Evolutionary conservation across 345 rosid species (phyloP).

Genomic region (Aurinia saxatilis): DNA sequence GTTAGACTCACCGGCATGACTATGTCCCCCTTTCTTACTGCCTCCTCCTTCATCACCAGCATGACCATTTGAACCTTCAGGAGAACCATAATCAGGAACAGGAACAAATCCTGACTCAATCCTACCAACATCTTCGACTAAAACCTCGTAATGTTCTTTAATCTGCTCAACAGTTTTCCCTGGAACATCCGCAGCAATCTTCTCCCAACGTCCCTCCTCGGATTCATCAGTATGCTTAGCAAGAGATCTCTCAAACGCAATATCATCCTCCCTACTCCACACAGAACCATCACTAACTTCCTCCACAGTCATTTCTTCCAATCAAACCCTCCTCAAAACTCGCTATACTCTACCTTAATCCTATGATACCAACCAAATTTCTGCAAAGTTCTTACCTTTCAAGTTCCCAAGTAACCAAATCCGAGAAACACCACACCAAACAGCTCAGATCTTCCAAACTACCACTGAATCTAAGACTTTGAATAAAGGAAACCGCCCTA

Average conservation of each 20-base stretch:
- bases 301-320: conserved; percentile 50
- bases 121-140: conserved; percentile 64
- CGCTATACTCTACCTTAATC: conserved; percentile 6
- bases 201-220: conserved; percentile 46
- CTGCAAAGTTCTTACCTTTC: conserved; percentile 12
- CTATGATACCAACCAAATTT: conserved; percentile 26
- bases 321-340: conserved; percentile 8
- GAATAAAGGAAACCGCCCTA: neutral
- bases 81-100: conserved; percentile 62
- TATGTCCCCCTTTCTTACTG: conserved; percentile 58
- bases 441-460: conserved; percentile 18
- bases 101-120: conserved; percentile 93
- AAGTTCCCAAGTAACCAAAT: neutral
- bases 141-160: conserved; percentile 67
- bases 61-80: conserved; percentile 51
- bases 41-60: conserved; percentile 68
- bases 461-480: neutral
- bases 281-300: conserved; percentile 51
- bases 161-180: conserved; percentile 81
- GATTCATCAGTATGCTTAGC: conserved; percentile 58
- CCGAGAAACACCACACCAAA: neutral
- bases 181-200: conserved; percentile 69
- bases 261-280: conserved; percentile 89
- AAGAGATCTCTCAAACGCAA: conserved; percentile 85
- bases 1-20: conserved; percentile 48